Base-by-base conservation (phyloP, 768 basidiomycete species). In the Termitomyces sp. region DNA sequence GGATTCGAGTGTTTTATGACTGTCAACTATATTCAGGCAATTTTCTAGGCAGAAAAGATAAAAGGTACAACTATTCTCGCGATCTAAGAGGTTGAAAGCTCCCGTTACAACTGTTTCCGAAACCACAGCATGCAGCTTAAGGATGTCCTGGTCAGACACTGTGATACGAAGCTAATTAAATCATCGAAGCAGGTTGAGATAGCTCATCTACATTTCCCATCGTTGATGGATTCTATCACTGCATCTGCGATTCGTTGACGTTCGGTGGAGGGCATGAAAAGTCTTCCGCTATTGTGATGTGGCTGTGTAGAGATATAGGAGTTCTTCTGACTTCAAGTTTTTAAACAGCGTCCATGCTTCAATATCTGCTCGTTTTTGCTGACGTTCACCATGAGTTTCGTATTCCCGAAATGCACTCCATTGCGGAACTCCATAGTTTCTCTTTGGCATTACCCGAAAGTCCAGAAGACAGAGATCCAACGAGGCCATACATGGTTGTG, bases 341-440 rank as follows among this genome's bases (percentile, higher is more conserved):
- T 25, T 12, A 12, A 19, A n/a, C n/a, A n/a, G n/a, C 9, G 37
- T 52, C 47, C 34, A 54, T 47, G 58, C 52, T 52, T 47, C 54
- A 58, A 56, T 80, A 75, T 68, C 78, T 94, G 54, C 72, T 95
- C 52, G 79, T 88, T 43, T 91, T 94, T 71, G 91, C 92, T 2
- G 90, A 90, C 69, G 81, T 78, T 5, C 92, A 96, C 68, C 76
- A 81, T 35, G 87, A 91, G 35, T 96, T 96, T 67, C 79, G 95
- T 25, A 69, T 95, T 12, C 93, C 94, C 34, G 92, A 95, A 68
- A 80, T 97, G 0, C 69, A 73, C 31, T 95, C 93, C 4, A 69
- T 95, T 38, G 82, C 91, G 2, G 84, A 94, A 63, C 78, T 93
- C 0, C 69, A 88, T 73, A 82, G 79, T 9, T 90, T 97, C 68